These are phyloP conservation scores for Mycothermus thermophilus DNA, from an alignment of 495 filamentous ascomycete genomes.

Conservation along the genomic window DNA sequence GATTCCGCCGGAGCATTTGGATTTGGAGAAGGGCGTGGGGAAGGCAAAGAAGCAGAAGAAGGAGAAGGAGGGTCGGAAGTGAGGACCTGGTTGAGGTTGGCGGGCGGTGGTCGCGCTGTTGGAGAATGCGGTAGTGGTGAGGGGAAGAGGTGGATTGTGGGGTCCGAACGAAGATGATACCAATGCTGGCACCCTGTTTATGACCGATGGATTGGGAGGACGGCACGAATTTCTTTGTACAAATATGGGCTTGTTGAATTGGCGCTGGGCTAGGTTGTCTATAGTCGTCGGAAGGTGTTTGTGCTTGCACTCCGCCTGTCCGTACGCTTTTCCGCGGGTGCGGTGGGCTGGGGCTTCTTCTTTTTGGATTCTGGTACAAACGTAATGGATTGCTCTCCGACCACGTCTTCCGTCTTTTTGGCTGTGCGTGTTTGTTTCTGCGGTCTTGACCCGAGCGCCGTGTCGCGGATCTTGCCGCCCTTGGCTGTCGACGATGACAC, in stretches of 20 bases:
- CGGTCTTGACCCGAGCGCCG: constrained; percentile 58
- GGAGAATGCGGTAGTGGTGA: too few species aligned
- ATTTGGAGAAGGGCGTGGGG: constrained; percentile 38
- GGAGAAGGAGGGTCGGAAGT: constrained; percentile 21
- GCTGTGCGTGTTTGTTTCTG: constrained; percentile 31
- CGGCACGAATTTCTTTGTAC: constrained; percentile 15
- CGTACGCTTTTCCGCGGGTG: constrained; percentile 26
- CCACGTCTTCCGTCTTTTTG: constrained; percentile 42
- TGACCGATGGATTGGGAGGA: too few species aligned
- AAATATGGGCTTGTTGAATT: too few species aligned
- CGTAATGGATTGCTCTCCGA: constrained; percentile 75
- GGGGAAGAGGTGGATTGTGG: neutral
- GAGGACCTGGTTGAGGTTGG: neutral
- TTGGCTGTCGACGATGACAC: constrained; percentile 54
- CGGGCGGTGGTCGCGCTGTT: too few species aligned
- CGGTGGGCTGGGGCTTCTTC: constrained; percentile 27
- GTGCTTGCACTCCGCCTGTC: constrained; percentile 58
- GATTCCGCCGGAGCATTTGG: constrained; percentile 24
- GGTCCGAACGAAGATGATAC: neutral
- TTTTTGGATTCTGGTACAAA: constrained; percentile 57
- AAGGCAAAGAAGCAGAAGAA: constrained; percentile 24
- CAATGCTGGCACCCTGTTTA: too few species aligned
- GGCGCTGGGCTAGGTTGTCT: too few species aligned
- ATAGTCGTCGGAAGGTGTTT: constrained; percentile 54
- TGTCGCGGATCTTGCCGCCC: constrained; percentile 40